A percentile compares a stretch with the other conserved stretches of the same genome.
phyloP scores from a whole-genome alignment of 176 grass and related monocot genomes.

The Puccinellia tenuiflora region DNA sequence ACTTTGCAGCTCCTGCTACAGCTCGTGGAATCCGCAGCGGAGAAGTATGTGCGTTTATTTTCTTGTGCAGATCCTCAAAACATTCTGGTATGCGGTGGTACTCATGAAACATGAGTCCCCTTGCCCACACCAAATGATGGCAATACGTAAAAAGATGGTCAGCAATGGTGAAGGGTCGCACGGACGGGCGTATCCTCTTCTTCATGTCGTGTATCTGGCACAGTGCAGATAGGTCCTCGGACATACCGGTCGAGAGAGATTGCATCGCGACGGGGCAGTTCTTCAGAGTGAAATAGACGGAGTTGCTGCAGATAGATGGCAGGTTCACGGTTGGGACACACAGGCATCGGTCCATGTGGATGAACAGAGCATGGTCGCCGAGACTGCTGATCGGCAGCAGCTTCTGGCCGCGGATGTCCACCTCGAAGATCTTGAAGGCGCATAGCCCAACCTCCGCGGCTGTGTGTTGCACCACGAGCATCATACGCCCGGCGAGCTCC shows the following conservation, averaged over 20 bases:
- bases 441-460: neutral
- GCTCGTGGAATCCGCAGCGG: neutral
- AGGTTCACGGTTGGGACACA: neutral
- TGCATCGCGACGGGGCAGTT: neutral
- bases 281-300: neutral
- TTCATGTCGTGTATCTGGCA: neutral
- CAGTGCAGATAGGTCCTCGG: neutral
- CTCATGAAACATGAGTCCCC: neutral
- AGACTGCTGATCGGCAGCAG: neutral
- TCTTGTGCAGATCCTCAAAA: neutral
- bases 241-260: neutral
- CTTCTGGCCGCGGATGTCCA: neutral
- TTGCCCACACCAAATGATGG: neutral
- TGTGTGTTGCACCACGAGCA: neutral
- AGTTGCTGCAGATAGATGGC: neutral
- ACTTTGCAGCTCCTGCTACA: neutral
- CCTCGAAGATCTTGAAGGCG: neutral
- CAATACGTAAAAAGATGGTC: constrained; percentile 19
- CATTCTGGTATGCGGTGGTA: neutral
- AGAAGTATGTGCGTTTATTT: neutral
- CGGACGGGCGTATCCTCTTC: neutral
- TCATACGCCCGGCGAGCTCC: neutral
- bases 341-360: neutral
- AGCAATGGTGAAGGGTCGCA: constrained; percentile 7
- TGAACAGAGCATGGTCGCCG: neutral